Percentiles rank a stretch among this genome's conserved stretches.
Evolutionary conservation across 768 basidiomycete genomes (phyloP).

Genomic region (Boletus subparvulus): DNA sequence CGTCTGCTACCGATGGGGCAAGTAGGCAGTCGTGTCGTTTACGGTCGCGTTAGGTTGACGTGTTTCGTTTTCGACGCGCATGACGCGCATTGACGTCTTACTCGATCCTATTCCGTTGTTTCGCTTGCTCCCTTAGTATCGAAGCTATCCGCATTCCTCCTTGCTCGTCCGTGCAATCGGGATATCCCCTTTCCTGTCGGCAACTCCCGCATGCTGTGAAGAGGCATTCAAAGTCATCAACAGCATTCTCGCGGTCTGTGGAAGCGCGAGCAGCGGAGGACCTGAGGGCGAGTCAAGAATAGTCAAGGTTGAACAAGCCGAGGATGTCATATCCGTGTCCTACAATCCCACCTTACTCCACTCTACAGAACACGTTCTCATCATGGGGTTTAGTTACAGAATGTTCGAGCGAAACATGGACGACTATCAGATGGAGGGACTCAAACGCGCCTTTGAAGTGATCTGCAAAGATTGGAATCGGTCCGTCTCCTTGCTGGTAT

Average conservation of each 20-base stretch:
- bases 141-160: constrained; percentile 80
- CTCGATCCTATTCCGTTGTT: neutral
- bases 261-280: constrained; percentile 3
- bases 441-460: constrained; percentile 69
- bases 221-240: constrained; percentile 89
- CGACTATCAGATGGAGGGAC: constrained; percentile 86
- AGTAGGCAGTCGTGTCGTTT: constrained; percentile 25
- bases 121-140: neutral
- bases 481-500: constrained; percentile 45
- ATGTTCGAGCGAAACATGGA: constrained; percentile 99
- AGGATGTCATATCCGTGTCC: constrained; percentile 76
- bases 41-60: neutral
- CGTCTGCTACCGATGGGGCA: constrained; percentile 85
- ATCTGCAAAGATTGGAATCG: constrained; percentile 82
- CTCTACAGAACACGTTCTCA: neutral
- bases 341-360: neutral
- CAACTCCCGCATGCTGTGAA: constrained; percentile 85
- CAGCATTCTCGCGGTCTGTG: constrained; percentile 58
- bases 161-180: constrained; percentile 75
- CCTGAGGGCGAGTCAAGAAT: constrained; percentile 8
- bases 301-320: constrained; percentile 55
- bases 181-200: constrained; percentile 71
- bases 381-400: constrained; percentile 57
- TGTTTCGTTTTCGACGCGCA: neutral
- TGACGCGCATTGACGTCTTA: neutral